phyloP scores from a whole-genome alignment of 495 filamentous ascomycete genomes.

The Tuber melanosporum region DNA sequence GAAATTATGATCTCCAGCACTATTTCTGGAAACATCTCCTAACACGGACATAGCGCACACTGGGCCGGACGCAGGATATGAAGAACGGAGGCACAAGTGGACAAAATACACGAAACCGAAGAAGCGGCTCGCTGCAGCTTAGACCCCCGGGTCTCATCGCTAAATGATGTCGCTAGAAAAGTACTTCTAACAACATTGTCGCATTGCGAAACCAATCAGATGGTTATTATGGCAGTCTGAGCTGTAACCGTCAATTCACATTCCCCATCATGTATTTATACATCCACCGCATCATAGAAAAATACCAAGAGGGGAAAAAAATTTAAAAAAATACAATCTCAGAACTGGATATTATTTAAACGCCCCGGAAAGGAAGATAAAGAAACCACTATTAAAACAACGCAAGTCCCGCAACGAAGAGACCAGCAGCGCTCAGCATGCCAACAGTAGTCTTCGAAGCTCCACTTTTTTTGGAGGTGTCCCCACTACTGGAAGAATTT shows the following conservation, averaged over 20 bases:
- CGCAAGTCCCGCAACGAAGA: neutral
- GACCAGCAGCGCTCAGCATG: neutral
- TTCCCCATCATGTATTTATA: neutral
- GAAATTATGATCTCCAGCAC: neutral
- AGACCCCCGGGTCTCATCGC: neutral
- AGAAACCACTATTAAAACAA: neutral
- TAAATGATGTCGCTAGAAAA: neutral
- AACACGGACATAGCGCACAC: slow-evolving; percentile 24
- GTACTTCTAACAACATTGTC: neutral
- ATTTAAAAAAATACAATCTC: neutral
- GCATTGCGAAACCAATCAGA: neutral
- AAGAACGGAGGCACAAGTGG: slow-evolving; percentile 40
- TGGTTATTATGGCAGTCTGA: neutral
- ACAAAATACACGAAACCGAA: slow-evolving; percentile 37
- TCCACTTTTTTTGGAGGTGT: neutral
- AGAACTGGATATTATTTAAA: neutral
- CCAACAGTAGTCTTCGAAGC: slow-evolving; percentile 1
- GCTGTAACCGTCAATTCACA: neutral
- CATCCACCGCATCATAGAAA: neutral
- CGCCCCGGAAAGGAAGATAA: neutral
- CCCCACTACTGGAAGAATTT: neutral
- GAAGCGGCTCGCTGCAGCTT: slow-evolving; percentile 10
- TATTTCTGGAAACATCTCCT: neutral
- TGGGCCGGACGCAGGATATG: slow-evolving; percentile 29
- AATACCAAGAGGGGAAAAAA: neutral